Base-by-base conservation (phyloP, 2,329 filamentous ascomycete genomes). In the Diaporthe ilicicola region DNA sequence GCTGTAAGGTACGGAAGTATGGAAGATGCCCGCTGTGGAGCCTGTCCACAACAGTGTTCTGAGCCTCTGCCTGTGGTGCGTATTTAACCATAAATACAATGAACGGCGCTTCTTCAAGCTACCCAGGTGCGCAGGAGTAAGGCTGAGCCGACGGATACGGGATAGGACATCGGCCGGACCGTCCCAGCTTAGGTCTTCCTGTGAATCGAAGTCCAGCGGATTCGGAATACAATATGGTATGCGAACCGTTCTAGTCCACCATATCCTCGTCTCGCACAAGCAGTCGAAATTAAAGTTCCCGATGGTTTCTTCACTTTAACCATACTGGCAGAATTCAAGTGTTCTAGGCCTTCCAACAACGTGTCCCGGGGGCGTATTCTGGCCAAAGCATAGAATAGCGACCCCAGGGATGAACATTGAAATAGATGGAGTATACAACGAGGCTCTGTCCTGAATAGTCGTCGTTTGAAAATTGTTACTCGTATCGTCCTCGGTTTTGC, bases 141-240 rank as follows among this genome's bases (percentile, higher is more conserved):
- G 9, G 59, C 59, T 64, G 44, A 50, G 42, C 59, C 59, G 59
- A 32, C 59, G 42, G 59, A 64, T 64, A 50, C 29, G 59, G 44
- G 12, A 17, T 2, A 48, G 19, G 29, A 32, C n/a, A 64, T 19
- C n/a, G 42, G 59, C 29, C 59, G 59, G 42, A 62, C 42, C 42
- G 56, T 62, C n/a, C 27, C 27, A 48, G 27, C 42, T 34, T 17
- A 17, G 17, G 29, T 7, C 27, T 19, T 48, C 29, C 29, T 15
- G 27, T 19, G 32, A 13, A 12, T 12, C 19, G 42, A 42, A 44
- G 42, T 50, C 44, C 59, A n/a, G 37, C 59, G 44, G 59, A 32
- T 50, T 37, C 42, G 59, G 44, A 37, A 22, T 50, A 27, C 44
- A 48, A 48, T 10, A 7, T 48, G 29, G 42, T n/a, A 48, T 15